phyloP scores from a whole-genome alignment of 2,329 filamentous ascomycete genomes.

The Penicillium sp. region DNA sequence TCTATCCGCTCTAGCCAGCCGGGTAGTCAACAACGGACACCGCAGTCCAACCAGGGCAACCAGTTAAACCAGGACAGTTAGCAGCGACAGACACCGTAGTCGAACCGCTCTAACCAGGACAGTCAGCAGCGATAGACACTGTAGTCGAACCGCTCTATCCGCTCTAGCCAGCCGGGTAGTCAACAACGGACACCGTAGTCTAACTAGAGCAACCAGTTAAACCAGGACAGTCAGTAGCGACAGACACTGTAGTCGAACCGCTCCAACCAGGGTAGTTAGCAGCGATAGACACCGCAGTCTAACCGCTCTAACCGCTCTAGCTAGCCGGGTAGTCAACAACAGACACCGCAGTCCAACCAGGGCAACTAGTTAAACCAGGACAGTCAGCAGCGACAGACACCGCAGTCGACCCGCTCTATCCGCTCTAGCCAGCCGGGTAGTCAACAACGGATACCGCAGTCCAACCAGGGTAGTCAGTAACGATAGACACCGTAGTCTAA shows the following conservation, averaged over 20 bases:
- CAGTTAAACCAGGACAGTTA: neutral
- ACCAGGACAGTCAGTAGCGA: neutral
- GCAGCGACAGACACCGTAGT: neutral
- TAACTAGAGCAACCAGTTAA: neutral
- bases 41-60: neutral
- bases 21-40: neutral
- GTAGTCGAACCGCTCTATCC: no score
- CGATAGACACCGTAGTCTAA: neutral
- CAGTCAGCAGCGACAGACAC: neutral
- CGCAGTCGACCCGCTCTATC: neutral
- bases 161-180: no score
- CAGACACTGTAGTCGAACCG: neutral
- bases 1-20: neutral
- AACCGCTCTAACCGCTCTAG: no score
- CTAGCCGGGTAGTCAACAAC: no score
- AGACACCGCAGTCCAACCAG: neutral
- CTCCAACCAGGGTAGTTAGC: no score
- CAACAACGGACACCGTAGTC: neutral
- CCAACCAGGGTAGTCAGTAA: neutral
- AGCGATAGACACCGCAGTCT: no score
- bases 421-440: neutral
- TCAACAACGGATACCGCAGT: neutral
- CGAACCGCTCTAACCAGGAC: no score
- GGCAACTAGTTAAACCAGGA: neutral
- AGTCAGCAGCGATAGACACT: no score